Evolutionary conservation across 1,284 basidiomycete genomes (phyloP).

Genomic region (Irpex rosettiformis): DNA sequence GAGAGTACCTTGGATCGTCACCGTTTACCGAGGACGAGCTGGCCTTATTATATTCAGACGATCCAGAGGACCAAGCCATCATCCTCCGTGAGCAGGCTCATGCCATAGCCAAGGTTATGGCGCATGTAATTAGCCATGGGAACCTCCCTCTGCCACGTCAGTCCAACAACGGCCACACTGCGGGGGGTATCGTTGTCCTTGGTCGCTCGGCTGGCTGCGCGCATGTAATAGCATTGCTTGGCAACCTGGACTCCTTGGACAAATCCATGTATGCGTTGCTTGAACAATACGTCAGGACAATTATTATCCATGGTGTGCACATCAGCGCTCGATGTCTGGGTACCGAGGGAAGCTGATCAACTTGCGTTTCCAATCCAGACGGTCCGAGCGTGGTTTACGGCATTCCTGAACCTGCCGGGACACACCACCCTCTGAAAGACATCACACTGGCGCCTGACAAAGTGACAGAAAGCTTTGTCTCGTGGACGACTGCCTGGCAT

Average conservation of each 20-base stretch:
- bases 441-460: neutral
- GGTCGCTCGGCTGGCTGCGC: neutral
- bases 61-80: neutral
- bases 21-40: conserved; percentile 14
- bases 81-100: conserved; percentile 3
- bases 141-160: neutral
- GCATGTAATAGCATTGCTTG: neutral
- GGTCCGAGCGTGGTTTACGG: neutral
- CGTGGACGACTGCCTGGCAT: neutral
- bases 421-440: neutral
- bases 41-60: neutral
- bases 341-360: neutral
- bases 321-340: neutral
- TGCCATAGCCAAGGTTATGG: conserved; percentile 8
- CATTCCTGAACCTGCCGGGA: neutral
- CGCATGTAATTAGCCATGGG: conserved; percentile 1
- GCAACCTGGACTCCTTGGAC: conserved; percentile 5
- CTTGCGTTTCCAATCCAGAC: neutral
- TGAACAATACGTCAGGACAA: neutral
- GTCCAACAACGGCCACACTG: neutral
- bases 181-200: conserved; percentile 6
- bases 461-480: neutral
- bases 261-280: neutral
- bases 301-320: conserved; percentile 8
- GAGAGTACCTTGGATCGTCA: conserved; percentile 16